phyloP scores from a whole-genome alignment of 164 flowering plant species.

The Stephania cephalantha region DNA sequence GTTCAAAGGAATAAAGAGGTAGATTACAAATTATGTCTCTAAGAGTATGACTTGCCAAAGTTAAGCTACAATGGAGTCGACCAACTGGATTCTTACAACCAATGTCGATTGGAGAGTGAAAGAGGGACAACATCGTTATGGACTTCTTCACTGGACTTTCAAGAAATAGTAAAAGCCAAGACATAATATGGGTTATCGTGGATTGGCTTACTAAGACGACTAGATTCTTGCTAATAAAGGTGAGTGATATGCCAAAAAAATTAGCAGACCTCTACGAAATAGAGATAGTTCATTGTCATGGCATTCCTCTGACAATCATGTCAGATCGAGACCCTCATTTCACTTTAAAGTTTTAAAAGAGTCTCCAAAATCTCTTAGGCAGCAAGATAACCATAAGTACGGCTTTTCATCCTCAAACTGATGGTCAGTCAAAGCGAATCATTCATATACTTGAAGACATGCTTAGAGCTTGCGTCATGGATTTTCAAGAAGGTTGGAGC shows the following conservation, averaged over 20 bases:
- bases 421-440: no score
- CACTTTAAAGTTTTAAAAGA: no score
- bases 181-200: neutral
- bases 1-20: neutral
- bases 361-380: no score
- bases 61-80: neutral
- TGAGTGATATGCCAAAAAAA: neutral
- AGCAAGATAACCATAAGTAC: neutral
- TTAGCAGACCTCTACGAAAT: neutral
- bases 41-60: neutral
- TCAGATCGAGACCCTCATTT: no score
- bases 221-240: neutral
- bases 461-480: neutral
- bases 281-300: no score
- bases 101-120: neutral
- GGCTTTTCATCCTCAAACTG: neutral
- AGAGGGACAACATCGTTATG: neutral
- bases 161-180: neutral
- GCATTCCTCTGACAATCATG: no score
- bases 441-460: neutral
- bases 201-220: no score
- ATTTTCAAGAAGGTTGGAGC: neutral
- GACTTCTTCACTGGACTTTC: neutral
- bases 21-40: neutral
- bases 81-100: neutral